Evolutionary conservation across 2,329 filamentous ascomycete genomes (phyloP), one percentile per base, ranked within the genome.

Genomic region (Sphaceloma murrayae): DNA sequence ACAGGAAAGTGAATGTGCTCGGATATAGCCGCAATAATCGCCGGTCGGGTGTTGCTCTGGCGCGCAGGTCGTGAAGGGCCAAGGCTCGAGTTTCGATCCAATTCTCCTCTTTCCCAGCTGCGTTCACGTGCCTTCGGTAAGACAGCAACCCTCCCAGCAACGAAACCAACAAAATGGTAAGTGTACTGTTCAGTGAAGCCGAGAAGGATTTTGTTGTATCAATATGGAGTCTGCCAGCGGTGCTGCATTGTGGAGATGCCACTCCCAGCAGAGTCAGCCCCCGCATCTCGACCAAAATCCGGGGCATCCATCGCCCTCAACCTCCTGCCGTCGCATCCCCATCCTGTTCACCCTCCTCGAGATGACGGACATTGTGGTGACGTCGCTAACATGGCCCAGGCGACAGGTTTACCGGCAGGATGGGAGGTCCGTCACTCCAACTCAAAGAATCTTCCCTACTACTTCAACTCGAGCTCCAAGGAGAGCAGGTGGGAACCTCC

Each of bases 381-480:
- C 18, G 32, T 22, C 22, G 22, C 30, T 45, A 32, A 34, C 42
- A 29, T 31, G 16, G 24, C 22, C 13, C 34, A 51, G 49, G 49
- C 49, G 46, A 80, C 82, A 54, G 89, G 89, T 62, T 78, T 95
- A 51, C 88, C 88, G 50, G 64, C 78, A 39, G 78, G 80, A 63
- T 95, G 89, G 88, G 91, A 96, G 69, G 86, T 98, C 60, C 86
- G 91, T 63, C 86, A 93, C 69, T 94, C 86, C 65, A 94, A 95
- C 72, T 94, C 86, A 66, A 96, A 95, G 72, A 94, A 94, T 68
- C 82, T 96, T 26, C 91, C 91, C 27, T 98, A 98, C 73, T 98
- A 96, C 72, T 96, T 95, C 81, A 93, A 95, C 67, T 71, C 82
- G 34, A 69, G 67, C 54, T 85, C 86, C 51, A 89, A 88, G 63